Conservation (phyloP, 371 early-diverging fungal species). For the Mortierella sp. region DNA sequence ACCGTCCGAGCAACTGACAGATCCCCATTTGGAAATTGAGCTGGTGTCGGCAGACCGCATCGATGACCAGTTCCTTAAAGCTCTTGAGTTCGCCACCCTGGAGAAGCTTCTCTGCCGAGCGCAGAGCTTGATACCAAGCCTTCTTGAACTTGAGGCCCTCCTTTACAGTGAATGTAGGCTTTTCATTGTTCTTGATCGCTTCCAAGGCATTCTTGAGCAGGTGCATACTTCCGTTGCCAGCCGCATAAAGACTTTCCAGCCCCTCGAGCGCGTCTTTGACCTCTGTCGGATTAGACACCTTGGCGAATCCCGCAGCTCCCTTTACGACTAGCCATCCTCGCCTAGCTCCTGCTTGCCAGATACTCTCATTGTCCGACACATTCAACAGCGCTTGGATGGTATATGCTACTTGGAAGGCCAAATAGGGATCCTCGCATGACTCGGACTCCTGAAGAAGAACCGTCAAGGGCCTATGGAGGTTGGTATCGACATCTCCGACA, state of each 20-base stretch:
- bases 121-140: conserved; percentile 11
- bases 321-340: conserved; percentile 11
- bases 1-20: conserved; percentile 14
- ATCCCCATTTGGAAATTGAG: conserved; percentile 13
- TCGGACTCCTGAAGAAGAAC: not conserved
- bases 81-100: not conserved
- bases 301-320: conserved; percentile 14
- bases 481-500: conserved; percentile 8
- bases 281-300: not conserved
- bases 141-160: conserved; percentile 20
- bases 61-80: conserved; percentile 13
- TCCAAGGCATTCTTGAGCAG: conserved; percentile 5
- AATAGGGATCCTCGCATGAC: not conserved
- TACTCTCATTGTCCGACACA: conserved; percentile 5
- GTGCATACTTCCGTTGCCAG: not conserved
- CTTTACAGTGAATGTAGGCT: not conserved
- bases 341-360: conserved; percentile 9
- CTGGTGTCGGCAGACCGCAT: conserved; percentile 13
- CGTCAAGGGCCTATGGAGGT: conserved; percentile 15
- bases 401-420: not conserved
- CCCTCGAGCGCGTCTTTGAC: conserved; percentile 10
- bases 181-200: conserved; percentile 7
- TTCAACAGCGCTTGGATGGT: conserved; percentile 6
- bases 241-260: not conserved
- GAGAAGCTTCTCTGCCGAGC: conserved; percentile 4